phyloP scores from a whole-genome alignment of 176 grass and related monocot species.

The Musa beccarii region DNA sequence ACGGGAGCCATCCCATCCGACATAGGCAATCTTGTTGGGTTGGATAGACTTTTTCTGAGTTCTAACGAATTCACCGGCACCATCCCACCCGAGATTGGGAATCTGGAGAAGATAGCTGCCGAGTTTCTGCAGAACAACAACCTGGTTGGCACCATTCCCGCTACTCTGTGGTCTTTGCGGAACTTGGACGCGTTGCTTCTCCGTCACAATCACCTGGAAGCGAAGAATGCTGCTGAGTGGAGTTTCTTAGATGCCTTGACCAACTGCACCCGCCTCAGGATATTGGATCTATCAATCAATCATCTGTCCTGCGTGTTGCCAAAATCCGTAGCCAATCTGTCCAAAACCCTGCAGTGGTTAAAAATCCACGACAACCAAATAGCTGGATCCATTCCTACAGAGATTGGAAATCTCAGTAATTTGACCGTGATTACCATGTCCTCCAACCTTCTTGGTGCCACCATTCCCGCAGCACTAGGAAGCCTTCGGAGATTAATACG shows the following conservation, averaged over 20 bases:
- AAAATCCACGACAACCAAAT: neutral
- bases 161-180: neutral
- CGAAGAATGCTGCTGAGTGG: neutral
- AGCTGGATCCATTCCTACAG: conserved; percentile 14
- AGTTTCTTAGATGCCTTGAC: neutral
- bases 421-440: neutral
- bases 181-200: neutral
- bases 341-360: neutral
- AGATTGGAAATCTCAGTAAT: conserved; percentile 16
- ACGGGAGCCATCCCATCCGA: neutral
- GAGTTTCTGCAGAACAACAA: neutral
- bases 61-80: neutral
- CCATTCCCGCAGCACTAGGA: conserved; percentile 4
- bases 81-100: neutral
- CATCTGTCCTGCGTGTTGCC: neutral
- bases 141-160: conserved; percentile 1
- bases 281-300: neutral
- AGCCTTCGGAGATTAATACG: neutral
- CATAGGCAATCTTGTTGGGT: neutral
- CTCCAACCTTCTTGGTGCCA: neutral
- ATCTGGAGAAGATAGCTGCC: neutral
- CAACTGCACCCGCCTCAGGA: neutral
- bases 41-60: neutral
- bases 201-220: neutral
- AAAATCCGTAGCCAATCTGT: conserved; percentile 6